These are phyloP conservation scores for Cymbopogon citratus DNA, from an alignment of 176 grass and related monocot genomes.

Conservation along the genomic window DNA sequence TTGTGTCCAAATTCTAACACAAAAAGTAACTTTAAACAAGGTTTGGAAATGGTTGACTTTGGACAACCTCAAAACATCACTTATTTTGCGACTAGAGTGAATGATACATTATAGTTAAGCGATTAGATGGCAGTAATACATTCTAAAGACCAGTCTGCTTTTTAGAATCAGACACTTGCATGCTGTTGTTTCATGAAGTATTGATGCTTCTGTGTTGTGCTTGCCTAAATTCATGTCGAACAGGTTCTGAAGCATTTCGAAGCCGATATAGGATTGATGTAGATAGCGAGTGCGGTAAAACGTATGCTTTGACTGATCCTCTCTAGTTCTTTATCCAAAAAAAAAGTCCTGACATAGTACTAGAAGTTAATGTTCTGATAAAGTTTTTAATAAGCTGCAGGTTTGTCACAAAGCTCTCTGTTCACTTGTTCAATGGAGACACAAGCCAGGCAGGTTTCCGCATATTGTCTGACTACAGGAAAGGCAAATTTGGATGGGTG, in stretches of 20 bases:
- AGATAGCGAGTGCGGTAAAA: conserved; percentile 67
- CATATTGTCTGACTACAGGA: conserved; percentile 79
- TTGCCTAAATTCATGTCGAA: conserved; percentile 1
- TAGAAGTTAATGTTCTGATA: conserved; percentile 21
- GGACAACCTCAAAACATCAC: neutral
- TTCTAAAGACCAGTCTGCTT: neutral
- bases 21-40: neutral
- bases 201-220: neutral
- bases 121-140: neutral
- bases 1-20: neutral
- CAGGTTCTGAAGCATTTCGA: conserved; percentile 66
- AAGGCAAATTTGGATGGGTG: conserved; percentile 89
- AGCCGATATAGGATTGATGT: conserved; percentile 74
- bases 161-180: neutral
- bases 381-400: conserved; percentile 38
- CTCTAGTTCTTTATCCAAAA: conserved; percentile 13
- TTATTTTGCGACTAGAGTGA: neutral
- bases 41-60: neutral
- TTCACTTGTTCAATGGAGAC: conserved; percentile 83
- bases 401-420: conserved; percentile 76
- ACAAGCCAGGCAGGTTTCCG: conserved; percentile 71
- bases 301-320: conserved; percentile 34
- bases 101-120: neutral
- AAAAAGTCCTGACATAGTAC: neutral
- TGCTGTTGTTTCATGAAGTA: neutral